A percentile compares a stretch with the other conserved stretches of the same genome.
phyloP scores from a whole-genome alignment of 495 filamentous ascomycete genomes.

The Staphylotrichum tortipilum region DNA sequence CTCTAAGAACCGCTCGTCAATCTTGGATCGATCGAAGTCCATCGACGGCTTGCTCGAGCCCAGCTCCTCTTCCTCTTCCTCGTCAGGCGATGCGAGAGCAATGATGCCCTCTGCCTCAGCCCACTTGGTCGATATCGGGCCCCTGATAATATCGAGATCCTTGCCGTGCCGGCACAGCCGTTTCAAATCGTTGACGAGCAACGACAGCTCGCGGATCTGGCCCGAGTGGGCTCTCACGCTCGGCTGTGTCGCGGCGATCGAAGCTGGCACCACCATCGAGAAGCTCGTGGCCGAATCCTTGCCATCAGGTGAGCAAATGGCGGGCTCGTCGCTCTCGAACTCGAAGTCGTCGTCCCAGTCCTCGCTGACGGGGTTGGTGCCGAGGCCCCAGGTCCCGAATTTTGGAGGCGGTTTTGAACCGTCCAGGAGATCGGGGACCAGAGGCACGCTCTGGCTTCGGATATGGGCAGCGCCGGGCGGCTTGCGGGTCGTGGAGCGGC shows the following conservation, averaged over 20 bases:
- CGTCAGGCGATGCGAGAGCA: slow-evolving; percentile 72
- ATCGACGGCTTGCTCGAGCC: slow-evolving; percentile 18
- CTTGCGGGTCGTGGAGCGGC: slow-evolving; percentile 64
- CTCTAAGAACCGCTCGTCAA: slow-evolving; percentile 51
- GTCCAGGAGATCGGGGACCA: slow-evolving; percentile 56
- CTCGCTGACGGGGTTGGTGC: slow-evolving; percentile 72
- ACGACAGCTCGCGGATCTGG: slow-evolving; percentile 74
- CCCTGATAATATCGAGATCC: slow-evolving; percentile 55
- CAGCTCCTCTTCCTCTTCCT: slow-evolving; percentile 45
- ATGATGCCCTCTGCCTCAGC: slow-evolving; percentile 85
- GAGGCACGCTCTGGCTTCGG: slow-evolving; percentile 92
- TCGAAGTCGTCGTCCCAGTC: slow-evolving; percentile 85
- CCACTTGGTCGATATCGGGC: slow-evolving; percentile 58
- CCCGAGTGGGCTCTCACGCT: slow-evolving; percentile 80
- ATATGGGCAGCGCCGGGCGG: slow-evolving; percentile 70
- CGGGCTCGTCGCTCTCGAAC: slow-evolving; percentile 48
- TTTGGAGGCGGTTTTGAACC: slow-evolving; percentile 57
- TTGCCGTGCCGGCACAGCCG: slow-evolving; percentile 70
- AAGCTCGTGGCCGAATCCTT: slow-evolving; percentile 39
- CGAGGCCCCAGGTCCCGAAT: slow-evolving; percentile 81
- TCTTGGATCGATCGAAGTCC: slow-evolving; percentile 21
- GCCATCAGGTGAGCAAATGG: slow-evolving; percentile 24
- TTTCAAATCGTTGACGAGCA: slow-evolving; percentile 57
- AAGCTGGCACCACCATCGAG: slow-evolving; percentile 67
- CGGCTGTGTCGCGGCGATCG: slow-evolving; percentile 77